Conservation (phyloP, 768 basidiomycete species). For the Kwoniella mangroviensis region DNA sequence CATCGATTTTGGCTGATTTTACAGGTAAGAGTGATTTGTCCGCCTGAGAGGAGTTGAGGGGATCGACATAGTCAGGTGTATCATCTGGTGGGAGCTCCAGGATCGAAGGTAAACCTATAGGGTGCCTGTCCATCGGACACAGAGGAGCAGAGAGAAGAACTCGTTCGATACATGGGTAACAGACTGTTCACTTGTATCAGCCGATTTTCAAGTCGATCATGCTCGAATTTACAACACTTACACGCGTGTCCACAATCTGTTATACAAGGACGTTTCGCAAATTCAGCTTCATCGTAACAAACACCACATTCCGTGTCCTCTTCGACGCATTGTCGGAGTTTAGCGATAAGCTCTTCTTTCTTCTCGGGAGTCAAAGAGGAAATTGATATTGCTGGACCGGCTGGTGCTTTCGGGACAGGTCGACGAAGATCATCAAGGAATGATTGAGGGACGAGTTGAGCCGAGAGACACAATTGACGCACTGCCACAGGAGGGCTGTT, state of each 20-base stretch:
- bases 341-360: slow-evolving; percentile 32
- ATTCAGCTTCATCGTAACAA: slow-evolving; percentile 26
- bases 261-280: slow-evolving; percentile 34
- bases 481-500: slow-evolving; percentile 21
- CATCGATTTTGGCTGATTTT: slow-evolving; percentile 80
- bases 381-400: slow-evolving; percentile 27
- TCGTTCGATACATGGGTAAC: slow-evolving; percentile 41
- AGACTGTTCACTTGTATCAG: slow-evolving; percentile 26
- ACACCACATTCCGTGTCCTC: slow-evolving; percentile 50
- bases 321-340: slow-evolving; percentile 36
- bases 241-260: slow-evolving; percentile 49
- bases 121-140: slow-evolving; percentile 48
- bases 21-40: slow-evolving; percentile 19
- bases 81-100: slow-evolving; percentile 40
- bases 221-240: slow-evolving; percentile 19
- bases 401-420: slow-evolving; percentile 2
- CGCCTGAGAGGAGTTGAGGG: slow-evolving; percentile 21
- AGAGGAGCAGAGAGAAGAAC: slow-evolving; percentile 19
- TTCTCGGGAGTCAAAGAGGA: slow-evolving; percentile 26
- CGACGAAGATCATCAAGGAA: slow-evolving; percentile 45
- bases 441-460: slow-evolving; percentile 40
- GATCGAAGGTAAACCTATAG: slow-evolving; percentile 33
- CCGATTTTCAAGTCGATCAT: not conserved
- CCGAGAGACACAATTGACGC: slow-evolving; percentile 48
- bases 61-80: slow-evolving; percentile 22